These are phyloP conservation scores for Parastagonospora nodorum DNA, from an alignment of 2,329 filamentous ascomycete genomes.

Conservation along the genomic window DNA sequence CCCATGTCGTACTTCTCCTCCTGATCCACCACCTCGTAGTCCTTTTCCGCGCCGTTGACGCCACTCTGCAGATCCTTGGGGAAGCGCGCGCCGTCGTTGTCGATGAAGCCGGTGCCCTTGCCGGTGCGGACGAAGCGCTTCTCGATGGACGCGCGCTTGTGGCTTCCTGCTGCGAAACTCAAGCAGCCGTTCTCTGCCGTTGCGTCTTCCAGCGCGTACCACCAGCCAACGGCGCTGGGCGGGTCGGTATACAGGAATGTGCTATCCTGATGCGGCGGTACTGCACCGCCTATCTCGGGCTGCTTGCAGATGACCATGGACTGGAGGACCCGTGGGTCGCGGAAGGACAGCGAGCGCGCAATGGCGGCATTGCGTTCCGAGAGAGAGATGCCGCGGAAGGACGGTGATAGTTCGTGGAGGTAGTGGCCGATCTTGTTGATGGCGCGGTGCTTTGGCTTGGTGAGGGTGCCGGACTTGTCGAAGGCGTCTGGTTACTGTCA, in stretches of 20 bases:
- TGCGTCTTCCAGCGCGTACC: slow-evolving; percentile 95
- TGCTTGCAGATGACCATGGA: slow-evolving; percentile 99
- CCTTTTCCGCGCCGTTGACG: slow-evolving; percentile 44
- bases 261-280: slow-evolving; percentile 89
- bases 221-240: slow-evolving; percentile 90
- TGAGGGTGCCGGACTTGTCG: slow-evolving; percentile 64
- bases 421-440: slow-evolving; percentile 72
- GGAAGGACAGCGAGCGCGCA: slow-evolving; percentile 73
- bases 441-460: slow-evolving; percentile 78
- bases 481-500: slow-evolving; percentile 69
- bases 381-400: slow-evolving; percentile 58
- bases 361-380: slow-evolving; percentile 65
- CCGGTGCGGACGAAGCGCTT: slow-evolving; percentile 74
- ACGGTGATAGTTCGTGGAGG: slow-evolving; percentile 53
- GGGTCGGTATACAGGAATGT: slow-evolving; percentile 91
- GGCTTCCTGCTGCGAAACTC: slow-evolving; percentile 82
- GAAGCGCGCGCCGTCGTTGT: slow-evolving; percentile 69
- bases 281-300: slow-evolving; percentile 90
- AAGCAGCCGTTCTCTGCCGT: slow-evolving; percentile 86
- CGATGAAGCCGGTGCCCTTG: slow-evolving; percentile 56
- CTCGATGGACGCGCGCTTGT: slow-evolving; percentile 71
- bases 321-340: slow-evolving; percentile 79
- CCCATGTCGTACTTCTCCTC: slow-evolving; percentile 72
- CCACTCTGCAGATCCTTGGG: slow-evolving; percentile 53
- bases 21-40: slow-evolving; percentile 35